Base-by-base conservation (phyloP, 2,329 filamentous ascomycete species). In the Diaporthe capsici region DNA sequence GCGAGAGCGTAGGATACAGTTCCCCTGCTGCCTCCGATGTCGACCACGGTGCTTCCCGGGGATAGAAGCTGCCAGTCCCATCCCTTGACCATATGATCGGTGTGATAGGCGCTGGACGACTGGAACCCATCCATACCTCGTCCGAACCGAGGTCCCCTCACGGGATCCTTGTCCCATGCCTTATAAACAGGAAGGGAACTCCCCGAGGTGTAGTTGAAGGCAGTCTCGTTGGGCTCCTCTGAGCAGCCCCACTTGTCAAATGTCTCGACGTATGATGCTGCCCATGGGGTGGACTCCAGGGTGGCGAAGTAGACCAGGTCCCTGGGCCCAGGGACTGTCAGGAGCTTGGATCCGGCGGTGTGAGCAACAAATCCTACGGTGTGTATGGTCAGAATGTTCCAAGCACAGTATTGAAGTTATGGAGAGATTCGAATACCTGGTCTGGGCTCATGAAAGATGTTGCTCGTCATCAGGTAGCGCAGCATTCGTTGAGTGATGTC, bases 21-120 rank as follows among this genome's bases (percentile, higher is more conserved):
- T 22, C 74, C 74, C n/a, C 70, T 39, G 37, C 70, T 73, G 9
- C 74, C 74, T 10, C 70, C 74, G 17, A 75, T 49, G 49, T 75
- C 74, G 4, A 75, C 74, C 39, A 75, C 74, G 3, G 49, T 73
- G 47, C 53, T 58, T 12, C 70, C 74, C 25, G 61, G 73, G 22
- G 73, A 12, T 25, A 72, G n/a, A 51, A 55, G 47, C 25, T 60
- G 68, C 58, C 57, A 67, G 44, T 67, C 63, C 63, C 63, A 67
- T 37, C 28, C 44, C 0, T 22, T n/a, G 20, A 51, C 17, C 20
- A 67, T 37, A 51, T 67, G 63, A 17, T n/a, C 31, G 8, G 73
- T 55, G 42, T 60, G 68, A n/a, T 49, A 71, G 55, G 53, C 55
- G 17, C 31, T 28, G 17, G 68, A 20, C 25, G 73, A 51, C 37